Evolutionary conservation across 164 flowering plant species (phyloP).

Genomic region (Nymphaea thermarum): DNA sequence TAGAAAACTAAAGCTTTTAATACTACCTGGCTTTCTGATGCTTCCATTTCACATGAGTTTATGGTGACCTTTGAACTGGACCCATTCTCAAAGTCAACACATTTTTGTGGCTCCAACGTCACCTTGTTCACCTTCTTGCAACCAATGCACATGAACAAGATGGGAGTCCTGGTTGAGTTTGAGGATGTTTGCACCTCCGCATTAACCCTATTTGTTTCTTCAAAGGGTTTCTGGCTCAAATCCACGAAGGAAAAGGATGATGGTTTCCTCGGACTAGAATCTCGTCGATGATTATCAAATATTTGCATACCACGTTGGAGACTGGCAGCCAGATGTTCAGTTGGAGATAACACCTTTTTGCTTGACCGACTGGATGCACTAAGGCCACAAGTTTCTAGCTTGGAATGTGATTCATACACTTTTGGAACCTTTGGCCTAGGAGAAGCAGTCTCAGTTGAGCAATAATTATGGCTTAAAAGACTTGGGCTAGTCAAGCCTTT

Average conservation of each 20-base stretch:
- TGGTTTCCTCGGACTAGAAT: slow-evolving; percentile 35
- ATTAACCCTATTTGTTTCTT: slow-evolving; percentile 31
- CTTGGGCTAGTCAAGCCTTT: slow-evolving; percentile 31
- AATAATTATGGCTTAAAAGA: slow-evolving; percentile 17
- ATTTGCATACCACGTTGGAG: slow-evolving; percentile 86
- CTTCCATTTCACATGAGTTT: no score
- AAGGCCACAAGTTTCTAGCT: slow-evolving; percentile 20
- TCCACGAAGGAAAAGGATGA: slow-evolving; percentile 75
- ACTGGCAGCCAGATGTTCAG: slow-evolving; percentile 88
- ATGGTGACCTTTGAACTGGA: no score
- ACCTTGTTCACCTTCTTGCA: slow-evolving; percentile 26
- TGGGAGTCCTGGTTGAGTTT: slow-evolving; percentile 13
- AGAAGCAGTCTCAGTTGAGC: slow-evolving; percentile 21
- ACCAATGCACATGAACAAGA: slow-evolving; percentile 41
- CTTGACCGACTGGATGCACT: slow-evolving; percentile 60
- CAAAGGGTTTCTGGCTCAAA: slow-evolving; percentile 41
- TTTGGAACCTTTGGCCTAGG: slow-evolving; percentile 15
- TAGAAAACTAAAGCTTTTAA: no score
- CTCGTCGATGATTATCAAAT: slow-evolving; percentile 67
- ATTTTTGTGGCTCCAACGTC: no score
- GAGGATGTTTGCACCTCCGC: slow-evolving; percentile 37
- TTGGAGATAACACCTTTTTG: slow-evolving; percentile 41
- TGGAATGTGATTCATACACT: slow-evolving; percentile 4
- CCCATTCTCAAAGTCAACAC: no score
- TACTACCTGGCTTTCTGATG: no score